Percentiles rank a stretch among this genome's conserved stretches.
phyloP scores from a whole-genome alignment of 129 eudicot genomes.

The Erigeron canadensis region DNA sequence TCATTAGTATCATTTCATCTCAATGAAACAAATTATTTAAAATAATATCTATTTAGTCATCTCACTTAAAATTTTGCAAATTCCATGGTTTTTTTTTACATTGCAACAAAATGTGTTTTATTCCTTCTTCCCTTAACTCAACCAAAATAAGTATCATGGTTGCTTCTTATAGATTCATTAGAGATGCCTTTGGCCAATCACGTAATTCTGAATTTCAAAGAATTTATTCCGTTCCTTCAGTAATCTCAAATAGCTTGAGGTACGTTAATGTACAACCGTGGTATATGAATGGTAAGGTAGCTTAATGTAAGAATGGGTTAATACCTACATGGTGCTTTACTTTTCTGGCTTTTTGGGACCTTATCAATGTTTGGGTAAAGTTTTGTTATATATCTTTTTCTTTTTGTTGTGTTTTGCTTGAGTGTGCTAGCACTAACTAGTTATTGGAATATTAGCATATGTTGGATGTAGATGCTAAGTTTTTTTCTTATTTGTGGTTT shows the following conservation, averaged over 20 bases:
- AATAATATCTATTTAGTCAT: not conserved
- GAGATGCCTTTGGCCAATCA: not conserved
- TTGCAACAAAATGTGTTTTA: not conserved
- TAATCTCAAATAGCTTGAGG: not conserved
- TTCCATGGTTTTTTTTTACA: not conserved
- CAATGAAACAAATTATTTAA: not conserved
- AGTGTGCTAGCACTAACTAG: not conserved
- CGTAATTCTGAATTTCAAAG: not conserved
- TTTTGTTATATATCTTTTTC: not conserved
- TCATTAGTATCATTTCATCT: not conserved
- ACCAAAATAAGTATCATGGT: not conserved
- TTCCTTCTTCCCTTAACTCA: not conserved
- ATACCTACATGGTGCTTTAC: not conserved
- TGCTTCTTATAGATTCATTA: not conserved
- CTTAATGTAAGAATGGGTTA: not conserved
- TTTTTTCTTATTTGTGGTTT: too few relatives aligned
- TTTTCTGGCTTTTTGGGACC: not conserved
- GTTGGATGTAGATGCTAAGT: too few relatives aligned
- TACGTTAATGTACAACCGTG: not conserved
- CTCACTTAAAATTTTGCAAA: not conserved
- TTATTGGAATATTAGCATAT: too few relatives aligned
- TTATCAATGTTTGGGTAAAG: not conserved
- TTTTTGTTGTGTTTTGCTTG: not conserved
- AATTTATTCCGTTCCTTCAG: not conserved
- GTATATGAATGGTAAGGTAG: not conserved